Percentiles rank a stretch among this genome's conserved stretches.
phyloP scores from a whole-genome alignment of 495 filamentous ascomycete species.

The Neurospora sp. region DNA sequence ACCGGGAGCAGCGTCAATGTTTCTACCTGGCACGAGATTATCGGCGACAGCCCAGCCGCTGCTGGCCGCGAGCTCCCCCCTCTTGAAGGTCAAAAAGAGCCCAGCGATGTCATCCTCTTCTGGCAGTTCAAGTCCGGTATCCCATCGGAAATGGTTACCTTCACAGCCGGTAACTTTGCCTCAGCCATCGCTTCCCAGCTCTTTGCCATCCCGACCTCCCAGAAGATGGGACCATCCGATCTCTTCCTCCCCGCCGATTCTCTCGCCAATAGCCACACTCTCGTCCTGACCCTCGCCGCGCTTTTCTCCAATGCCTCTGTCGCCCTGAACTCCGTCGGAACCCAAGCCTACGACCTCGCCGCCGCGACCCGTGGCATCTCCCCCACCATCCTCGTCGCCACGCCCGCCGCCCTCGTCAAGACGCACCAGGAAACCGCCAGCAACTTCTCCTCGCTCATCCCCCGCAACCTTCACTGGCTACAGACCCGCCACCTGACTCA shows the following conservation, averaged over 20 bases:
- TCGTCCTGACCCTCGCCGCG: slow-evolving; percentile 71
- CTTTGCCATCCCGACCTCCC: slow-evolving; percentile 57
- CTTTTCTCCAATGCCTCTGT: slow-evolving; percentile 76
- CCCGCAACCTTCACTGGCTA: slow-evolving; percentile 48
- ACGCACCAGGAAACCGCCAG: slow-evolving; percentile 45
- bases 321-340: slow-evolving; percentile 80
- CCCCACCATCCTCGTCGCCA: slow-evolving; percentile 77
- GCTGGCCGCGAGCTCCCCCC: slow-evolving; percentile 37
- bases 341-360: slow-evolving; percentile 55
- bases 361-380: slow-evolving; percentile 61
- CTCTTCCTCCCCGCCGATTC: slow-evolving; percentile 83
- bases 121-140: slow-evolving; percentile 45
- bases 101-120: slow-evolving; percentile 49
- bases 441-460: slow-evolving; percentile 36
- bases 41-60: slow-evolving; percentile 48
- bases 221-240: slow-evolving; percentile 64
- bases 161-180: slow-evolving; percentile 67
- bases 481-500: slow-evolving; percentile 56
- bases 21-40: slow-evolving; percentile 77
- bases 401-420: slow-evolving; percentile 58
- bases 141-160: slow-evolving; percentile 61
- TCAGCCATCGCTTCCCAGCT: slow-evolving; percentile 72
- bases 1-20: slow-evolving; percentile 63
- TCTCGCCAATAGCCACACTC: slow-evolving; percentile 66
- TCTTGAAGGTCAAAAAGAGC: slow-evolving; percentile 33